Percentiles rank a stretch among this genome's conserved stretches.
These are phyloP conservation scores for Gossypium sturtianum DNA, from an alignment of 345 rosid genomes.

Conservation along the genomic window DNA sequence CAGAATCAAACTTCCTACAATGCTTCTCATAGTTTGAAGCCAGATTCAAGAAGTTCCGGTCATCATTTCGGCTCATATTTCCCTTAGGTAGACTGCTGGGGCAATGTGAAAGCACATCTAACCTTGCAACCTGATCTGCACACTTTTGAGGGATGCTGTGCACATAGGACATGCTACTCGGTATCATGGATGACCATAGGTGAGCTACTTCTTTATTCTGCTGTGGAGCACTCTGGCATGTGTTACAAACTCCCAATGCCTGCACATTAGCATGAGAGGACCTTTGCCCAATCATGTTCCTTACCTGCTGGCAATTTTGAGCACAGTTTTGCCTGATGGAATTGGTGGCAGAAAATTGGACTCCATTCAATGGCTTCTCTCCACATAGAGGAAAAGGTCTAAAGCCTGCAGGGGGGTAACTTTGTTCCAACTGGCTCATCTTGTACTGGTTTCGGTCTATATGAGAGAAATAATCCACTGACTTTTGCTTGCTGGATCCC, in stretches of 20 bases:
- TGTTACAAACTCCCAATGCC: slow-evolving; percentile 31
- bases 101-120: slow-evolving; percentile 26
- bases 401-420: slow-evolving; percentile 32
- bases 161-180: slow-evolving; percentile 40
- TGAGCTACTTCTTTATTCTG: slow-evolving; percentile 44
- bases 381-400: slow-evolving; percentile 33
- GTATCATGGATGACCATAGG: slow-evolving; percentile 41
- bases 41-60: slow-evolving; percentile 29
- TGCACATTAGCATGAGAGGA: slow-evolving; percentile 30
- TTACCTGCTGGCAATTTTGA: slow-evolving; percentile 41
- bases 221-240: slow-evolving; percentile 42
- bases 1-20: slow-evolving; percentile 37
- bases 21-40: slow-evolving; percentile 39
- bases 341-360: slow-evolving; percentile 35
- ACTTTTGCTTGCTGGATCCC: slow-evolving; percentile 30
- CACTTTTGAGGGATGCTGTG: slow-evolving; percentile 30
- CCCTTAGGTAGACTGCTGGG: slow-evolving; percentile 30
- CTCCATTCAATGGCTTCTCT: slow-evolving; percentile 36
- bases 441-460: slow-evolving; percentile 18
- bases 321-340: slow-evolving; percentile 29
- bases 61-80: slow-evolving; percentile 25
- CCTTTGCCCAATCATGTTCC: slow-evolving; percentile 36
- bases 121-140: slow-evolving; percentile 29
- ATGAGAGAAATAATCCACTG: slow-evolving; percentile 40
- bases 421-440: slow-evolving; percentile 35